Base-by-base conservation (phyloP, 129 eudicot genomes). In the Artemisia annua region DNA sequence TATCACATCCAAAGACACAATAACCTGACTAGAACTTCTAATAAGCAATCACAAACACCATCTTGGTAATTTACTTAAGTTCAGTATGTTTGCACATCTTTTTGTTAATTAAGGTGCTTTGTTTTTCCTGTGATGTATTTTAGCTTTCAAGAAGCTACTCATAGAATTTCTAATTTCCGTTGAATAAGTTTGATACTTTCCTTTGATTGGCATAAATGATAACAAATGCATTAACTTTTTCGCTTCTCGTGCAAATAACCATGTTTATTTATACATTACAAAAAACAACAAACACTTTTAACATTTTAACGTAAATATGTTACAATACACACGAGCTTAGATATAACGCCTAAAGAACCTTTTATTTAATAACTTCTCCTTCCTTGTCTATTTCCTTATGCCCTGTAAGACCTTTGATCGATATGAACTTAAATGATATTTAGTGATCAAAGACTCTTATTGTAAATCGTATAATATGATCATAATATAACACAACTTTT, bases 311-410 rank as follows among this genome's bases (percentile, higher is more conserved):
- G 11, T 63, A 62, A 22, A 70, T 53, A 59, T 52, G 50, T 73
- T 59, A 70, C 66, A 63, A 16, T 12, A 24, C 24, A 14, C 46
- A 51, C 66, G 20, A 15, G 20, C 16, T 51, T 62, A 32, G 53
- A 28, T 44, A 70, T 30, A 22, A 20, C 35, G 15, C 59, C 44
- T 35, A 50, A 50, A 61, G 44, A 70, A 60, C 52, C 19, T 44
- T 48, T 78, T 71, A 78, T 71, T 28, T 71, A 17, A 55, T 54
- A 20, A 24, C 46, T 70, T 78, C 82, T 71, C 82, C 82, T 78
- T 56, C 82, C 78, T 71, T 78, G 78, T 78, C 82, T 78, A 78
- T 71, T 44, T 56, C 78, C 73, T n/a, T 43, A 12, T 52, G 59
- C 68, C 71, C 55, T 63, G 72, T 78, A 70, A 77, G 28, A 76